A percentile compares a stretch with the other conserved stretches of the same genome.
Conservation (phyloP, 306 rosid species). For the Vachellia collinsii region DNA sequence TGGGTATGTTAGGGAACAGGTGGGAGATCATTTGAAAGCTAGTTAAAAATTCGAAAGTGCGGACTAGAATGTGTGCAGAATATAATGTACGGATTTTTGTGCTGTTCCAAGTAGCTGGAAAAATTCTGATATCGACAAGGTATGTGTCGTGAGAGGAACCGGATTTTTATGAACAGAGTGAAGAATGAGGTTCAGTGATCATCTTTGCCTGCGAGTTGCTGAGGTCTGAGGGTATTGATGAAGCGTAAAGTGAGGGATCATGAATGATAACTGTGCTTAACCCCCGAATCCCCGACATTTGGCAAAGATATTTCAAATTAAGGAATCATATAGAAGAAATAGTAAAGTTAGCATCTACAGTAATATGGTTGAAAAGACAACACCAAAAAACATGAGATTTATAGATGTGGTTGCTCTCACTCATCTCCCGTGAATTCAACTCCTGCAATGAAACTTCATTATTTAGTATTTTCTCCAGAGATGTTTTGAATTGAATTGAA, state of each 20-base stretch:
- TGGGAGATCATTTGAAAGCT: not conserved
- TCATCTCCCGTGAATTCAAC: not conserved
- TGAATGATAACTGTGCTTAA: not conserved
- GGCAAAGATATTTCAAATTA: not conserved
- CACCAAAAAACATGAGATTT: not conserved
- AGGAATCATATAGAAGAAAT: not conserved
- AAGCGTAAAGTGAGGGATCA: slow-evolving; percentile 24
- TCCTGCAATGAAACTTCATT: not conserved
- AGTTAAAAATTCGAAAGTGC: not conserved
- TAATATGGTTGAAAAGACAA: not conserved
- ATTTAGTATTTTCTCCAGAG: not conserved
- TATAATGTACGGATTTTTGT: not conserved
- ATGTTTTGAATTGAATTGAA: too few relatives aligned
- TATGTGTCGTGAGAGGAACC: not conserved
- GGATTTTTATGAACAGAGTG: not conserved
- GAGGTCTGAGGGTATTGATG: slow-evolving; percentile 32
- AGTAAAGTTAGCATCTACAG: not conserved
- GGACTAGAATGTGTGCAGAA: not conserved
- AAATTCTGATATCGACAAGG: not conserved
- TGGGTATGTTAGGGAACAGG: not conserved
- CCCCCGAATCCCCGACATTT: not conserved
- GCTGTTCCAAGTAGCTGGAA: not conserved
- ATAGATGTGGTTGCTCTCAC: not conserved
- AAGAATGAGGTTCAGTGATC: not conserved
- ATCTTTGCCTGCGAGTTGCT: not conserved